These are phyloP conservation scores for Naganishia friedmannii DNA, from an alignment of 768 basidiomycete genomes.

Conservation along the genomic window DNA sequence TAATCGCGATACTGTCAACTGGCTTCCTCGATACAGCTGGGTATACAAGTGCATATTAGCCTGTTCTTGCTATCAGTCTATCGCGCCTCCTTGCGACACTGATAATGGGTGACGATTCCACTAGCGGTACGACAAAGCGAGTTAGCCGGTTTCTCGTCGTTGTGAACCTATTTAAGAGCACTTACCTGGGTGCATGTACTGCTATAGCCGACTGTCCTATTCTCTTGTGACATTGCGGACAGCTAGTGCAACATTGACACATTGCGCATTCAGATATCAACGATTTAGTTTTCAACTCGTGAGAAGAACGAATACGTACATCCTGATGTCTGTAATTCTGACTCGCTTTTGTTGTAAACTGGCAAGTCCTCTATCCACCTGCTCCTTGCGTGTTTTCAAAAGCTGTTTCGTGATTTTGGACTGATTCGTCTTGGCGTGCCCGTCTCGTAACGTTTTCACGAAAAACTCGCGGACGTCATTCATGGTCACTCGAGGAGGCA, in stretches of 20 bases:
- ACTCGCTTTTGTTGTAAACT: constrained; percentile 74
- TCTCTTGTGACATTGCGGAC: constrained; percentile 92
- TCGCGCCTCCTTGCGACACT: constrained; percentile 3
- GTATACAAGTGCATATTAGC: background rate
- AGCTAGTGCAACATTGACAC: constrained; percentile 57
- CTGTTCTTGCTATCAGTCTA: background rate
- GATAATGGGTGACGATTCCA: constrained; percentile 20
- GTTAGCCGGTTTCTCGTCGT: background rate
- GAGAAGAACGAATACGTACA: constrained; percentile 60
- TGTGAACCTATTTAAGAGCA: background rate
- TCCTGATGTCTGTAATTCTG: constrained; percentile 83
- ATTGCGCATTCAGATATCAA: background rate
- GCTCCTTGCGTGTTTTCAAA: constrained; percentile 71
- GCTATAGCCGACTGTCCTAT: constrained; percentile 90
- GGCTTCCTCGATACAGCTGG: background rate
- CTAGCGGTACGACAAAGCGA: background rate
- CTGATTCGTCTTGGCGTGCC: constrained; percentile 62
- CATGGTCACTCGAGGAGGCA: constrained; percentile 86
- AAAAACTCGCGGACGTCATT: constrained; percentile 76
- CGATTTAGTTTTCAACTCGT: background rate
- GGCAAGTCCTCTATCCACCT: constrained; percentile 70
- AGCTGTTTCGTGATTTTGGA: constrained; percentile 67
- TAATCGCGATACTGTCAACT: too few species aligned
- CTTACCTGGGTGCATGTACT: constrained; percentile 81
- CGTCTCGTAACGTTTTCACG: constrained; percentile 63